Conservation (phyloP, 2,329 filamentous ascomycete species). For the Hypomyces perniciosus region DNA sequence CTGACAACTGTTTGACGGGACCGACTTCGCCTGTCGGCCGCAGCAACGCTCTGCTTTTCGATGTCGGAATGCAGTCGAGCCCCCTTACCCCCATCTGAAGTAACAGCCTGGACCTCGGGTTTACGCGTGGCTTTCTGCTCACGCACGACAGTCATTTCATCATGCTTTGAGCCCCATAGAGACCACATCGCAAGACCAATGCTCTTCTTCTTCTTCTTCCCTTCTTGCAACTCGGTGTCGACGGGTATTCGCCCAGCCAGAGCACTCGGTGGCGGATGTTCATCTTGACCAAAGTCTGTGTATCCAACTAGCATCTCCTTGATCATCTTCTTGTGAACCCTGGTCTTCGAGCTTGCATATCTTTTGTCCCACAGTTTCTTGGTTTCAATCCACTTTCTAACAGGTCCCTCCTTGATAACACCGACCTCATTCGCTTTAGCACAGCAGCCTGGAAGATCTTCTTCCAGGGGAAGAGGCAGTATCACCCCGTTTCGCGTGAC, state of each 20-base stretch:
- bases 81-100: conserved; percentile 36
- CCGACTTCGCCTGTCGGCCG: conserved; percentile 28
- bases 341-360: conserved; percentile 63
- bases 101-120: conserved; percentile 26
- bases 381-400: conserved; percentile 76
- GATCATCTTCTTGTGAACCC: conserved; percentile 66
- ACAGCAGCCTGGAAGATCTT: conserved; percentile 59
- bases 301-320: conserved; percentile 69
- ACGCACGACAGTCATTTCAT: conserved; percentile 63
- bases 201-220: conserved; percentile 57
- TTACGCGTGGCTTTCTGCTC: conserved; percentile 46
- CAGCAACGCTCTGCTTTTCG: conserved; percentile 29
- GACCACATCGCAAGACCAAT: conserved; percentile 79
- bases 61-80: conserved; percentile 37
- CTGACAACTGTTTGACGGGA: conserved; percentile 43
- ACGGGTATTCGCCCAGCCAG: conserved; percentile 63
- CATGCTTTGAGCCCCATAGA: conserved; percentile 82
- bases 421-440: conserved; percentile 63
- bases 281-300: conserved; percentile 61
- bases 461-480: conserved; percentile 57
- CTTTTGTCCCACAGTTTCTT: conserved; percentile 67
- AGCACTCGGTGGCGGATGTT: conserved; percentile 77
- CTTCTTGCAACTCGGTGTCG: conserved; percentile 34
- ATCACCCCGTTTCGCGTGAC: conserved; percentile 74
- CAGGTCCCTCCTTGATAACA: conserved; percentile 70